These are phyloP conservation scores for Inga laurina DNA, from an alignment of 306 rosid species.

Conservation along the genomic window DNA sequence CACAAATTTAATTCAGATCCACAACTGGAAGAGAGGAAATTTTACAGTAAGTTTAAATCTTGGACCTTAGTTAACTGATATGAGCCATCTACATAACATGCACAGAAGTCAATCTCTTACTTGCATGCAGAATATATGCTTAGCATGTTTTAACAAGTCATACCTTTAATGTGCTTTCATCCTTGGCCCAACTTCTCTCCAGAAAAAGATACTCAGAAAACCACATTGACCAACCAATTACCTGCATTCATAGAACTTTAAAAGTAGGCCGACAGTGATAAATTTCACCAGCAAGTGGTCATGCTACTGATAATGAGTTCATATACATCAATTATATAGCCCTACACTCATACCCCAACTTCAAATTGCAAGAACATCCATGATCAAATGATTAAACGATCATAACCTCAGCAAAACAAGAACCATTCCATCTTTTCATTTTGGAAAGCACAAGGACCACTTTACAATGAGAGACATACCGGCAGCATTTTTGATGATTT, in stretches of 20 bases:
- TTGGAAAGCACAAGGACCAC: not conserved
- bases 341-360: not conserved
- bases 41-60: not conserved
- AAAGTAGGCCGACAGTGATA: not conserved
- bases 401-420: not conserved
- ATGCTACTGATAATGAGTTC: not conserved
- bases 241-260: slow-evolving; percentile 6
- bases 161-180: slow-evolving; percentile 25
- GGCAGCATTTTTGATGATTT: slow-evolving; percentile 12
- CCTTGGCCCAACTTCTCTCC: slow-evolving; percentile 18
- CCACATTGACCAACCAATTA: slow-evolving; percentile 25
- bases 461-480: not conserved
- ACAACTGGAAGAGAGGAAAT: not conserved
- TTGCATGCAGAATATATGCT: not conserved
- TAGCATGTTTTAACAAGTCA: not conserved
- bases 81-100: not conserved
- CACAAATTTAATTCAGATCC: not conserved
- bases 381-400: not conserved
- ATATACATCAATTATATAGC: not conserved
- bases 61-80: not conserved
- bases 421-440: not conserved
- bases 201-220: slow-evolving; percentile 17
- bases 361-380: not conserved
- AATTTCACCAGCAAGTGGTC: not conserved
- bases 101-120: not conserved